Evolutionary conservation across 1,284 basidiomycete genomes (phyloP), one percentile per base, ranked within the genome.

Genomic region (Mycena citricolor): DNA sequence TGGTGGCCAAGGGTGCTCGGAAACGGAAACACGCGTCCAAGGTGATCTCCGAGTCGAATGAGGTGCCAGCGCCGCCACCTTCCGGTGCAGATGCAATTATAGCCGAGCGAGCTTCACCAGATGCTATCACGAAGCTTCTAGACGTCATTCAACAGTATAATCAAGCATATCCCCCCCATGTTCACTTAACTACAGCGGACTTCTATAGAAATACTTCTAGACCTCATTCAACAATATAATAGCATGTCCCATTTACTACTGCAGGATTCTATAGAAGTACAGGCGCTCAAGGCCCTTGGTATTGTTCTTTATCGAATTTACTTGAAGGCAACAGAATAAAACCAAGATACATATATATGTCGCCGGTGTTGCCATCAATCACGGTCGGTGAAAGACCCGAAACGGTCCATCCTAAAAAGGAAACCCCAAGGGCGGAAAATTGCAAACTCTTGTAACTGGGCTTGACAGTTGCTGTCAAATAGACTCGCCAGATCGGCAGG

Each of bases 11-110:
- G 30, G 40, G 40, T 11, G 31, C 21, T 4, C 24, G 39, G 32
- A 48, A 48, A 24, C 46, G 39, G 28, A 47, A 20, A 11, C 12
- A 29, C 13, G 29, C 32, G n/a, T n/a, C 1, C 32, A 42, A 23
- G 16, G 3, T 4, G 28, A 42, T 17, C 6, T 3, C 16, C 32
- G 40, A 7, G 40, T 32, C 8, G 5, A 42, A 14, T 4, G 25
- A 6, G 36, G 40, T 17, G 40, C 32, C 4, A 42, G 31, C n/a
- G n/a, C n/a, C n/a, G n/a, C n/a, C n/a, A 35, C n/a, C 14, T 2
- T 32, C 32, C 11, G 13, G 10, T 8, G 19, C 31, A 1, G 40
- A 42, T 11, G 40, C 40, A 2, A 32, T 32, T 29, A 14, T 6
- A 2, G n/a, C 11, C 23, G 36, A 42, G 25, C 34, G 31, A 16